Evolutionary conservation across 225 moss, liverwort and hornwort genomes (phyloP).

Genomic region (Ulota crispa): DNA sequence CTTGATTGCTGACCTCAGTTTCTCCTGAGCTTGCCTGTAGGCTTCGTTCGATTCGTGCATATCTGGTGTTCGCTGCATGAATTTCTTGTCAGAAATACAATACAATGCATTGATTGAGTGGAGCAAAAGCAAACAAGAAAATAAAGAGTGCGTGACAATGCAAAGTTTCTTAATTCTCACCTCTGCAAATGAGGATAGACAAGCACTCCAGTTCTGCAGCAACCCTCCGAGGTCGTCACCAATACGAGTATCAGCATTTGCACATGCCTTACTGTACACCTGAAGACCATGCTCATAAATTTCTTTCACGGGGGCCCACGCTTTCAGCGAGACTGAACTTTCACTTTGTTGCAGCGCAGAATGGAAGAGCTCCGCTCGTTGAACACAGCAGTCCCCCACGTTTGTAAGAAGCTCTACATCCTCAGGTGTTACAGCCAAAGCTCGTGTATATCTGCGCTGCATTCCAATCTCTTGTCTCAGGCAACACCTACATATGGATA

Average conservation of each 20-base stretch:
- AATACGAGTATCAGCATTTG: slow-evolving; percentile 73
- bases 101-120: slow-evolving; percentile 2
- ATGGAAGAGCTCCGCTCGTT: slow-evolving; percentile 65
- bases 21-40: slow-evolving; percentile 60
- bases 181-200: slow-evolving; percentile 67
- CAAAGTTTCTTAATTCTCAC: slow-evolving; percentile 27
- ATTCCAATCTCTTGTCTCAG: slow-evolving; percentile 40
- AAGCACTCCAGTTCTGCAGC: slow-evolving; percentile 83
- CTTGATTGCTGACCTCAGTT: slow-evolving; percentile 63
- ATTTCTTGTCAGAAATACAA: slow-evolving; percentile 16
- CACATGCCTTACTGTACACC: slow-evolving; percentile 69
- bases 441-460: slow-evolving; percentile 75
- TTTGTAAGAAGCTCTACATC: slow-evolving; percentile 91
- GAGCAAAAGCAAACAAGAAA: slow-evolving; percentile 15
- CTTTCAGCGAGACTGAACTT: slow-evolving; percentile 20
- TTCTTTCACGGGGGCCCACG: slow-evolving; percentile 51
- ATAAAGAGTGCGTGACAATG: background rate
- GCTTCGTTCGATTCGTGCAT: slow-evolving; percentile 59
- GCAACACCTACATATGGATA: background rate
- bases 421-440: slow-evolving; percentile 56
- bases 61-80: slow-evolving; percentile 67
- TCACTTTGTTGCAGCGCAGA: slow-evolving; percentile 29
- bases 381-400: slow-evolving; percentile 72
- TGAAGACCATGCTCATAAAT: slow-evolving; percentile 62
- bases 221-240: slow-evolving; percentile 84